These are phyloP conservation scores for Aureobasidium sp. DNA, from an alignment of 2,329 filamentous ascomycete species.

Conservation along the genomic window DNA sequence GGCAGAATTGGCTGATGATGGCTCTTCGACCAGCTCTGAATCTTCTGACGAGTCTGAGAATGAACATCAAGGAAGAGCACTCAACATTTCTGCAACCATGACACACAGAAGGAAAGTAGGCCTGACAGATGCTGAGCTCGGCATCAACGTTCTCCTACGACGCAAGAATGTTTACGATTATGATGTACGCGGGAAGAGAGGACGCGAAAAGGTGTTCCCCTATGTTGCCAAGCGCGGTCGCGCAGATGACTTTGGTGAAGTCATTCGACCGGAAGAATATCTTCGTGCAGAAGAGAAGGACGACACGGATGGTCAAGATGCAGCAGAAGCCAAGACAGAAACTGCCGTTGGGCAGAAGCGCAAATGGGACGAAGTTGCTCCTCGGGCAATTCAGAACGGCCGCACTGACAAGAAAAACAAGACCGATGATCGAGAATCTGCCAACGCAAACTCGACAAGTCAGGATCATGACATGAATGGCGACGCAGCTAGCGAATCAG, in stretches of 20 bases:
- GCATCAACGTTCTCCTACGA: constrained; percentile 82
- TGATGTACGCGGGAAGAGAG: constrained; percentile 83
- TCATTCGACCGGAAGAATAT: constrained; percentile 91
- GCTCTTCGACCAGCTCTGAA: constrained; percentile 77
- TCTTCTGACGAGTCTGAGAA: constrained; percentile 83
- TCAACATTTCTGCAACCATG: constrained; percentile 81
- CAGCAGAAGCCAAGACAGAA: constrained; percentile 43
- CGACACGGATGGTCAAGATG: constrained; percentile 59
- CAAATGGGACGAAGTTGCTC: constrained; percentile 73
- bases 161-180: constrained; percentile 90
- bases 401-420: constrained; percentile 35
- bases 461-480: constrained; percentile 20
- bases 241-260: constrained; percentile 85
- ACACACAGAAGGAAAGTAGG: constrained; percentile 83
- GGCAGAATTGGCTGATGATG: constrained; percentile 50
- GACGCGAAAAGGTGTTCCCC: constrained; percentile 86
- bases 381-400: constrained; percentile 18
- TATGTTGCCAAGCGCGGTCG: constrained; percentile 72
- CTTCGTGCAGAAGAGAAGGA: constrained; percentile 87
- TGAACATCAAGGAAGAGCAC: constrained; percentile 82
- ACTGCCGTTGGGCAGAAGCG: constrained; percentile 74
- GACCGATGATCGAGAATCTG: constrained; percentile 20
- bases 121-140: constrained; percentile 81
- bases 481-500: constrained; percentile 39
- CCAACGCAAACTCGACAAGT: constrained; percentile 23